Conservation (phyloP, 2,329 filamentous ascomycete genomes). For the Pseudocercospora macadamiae region DNA sequence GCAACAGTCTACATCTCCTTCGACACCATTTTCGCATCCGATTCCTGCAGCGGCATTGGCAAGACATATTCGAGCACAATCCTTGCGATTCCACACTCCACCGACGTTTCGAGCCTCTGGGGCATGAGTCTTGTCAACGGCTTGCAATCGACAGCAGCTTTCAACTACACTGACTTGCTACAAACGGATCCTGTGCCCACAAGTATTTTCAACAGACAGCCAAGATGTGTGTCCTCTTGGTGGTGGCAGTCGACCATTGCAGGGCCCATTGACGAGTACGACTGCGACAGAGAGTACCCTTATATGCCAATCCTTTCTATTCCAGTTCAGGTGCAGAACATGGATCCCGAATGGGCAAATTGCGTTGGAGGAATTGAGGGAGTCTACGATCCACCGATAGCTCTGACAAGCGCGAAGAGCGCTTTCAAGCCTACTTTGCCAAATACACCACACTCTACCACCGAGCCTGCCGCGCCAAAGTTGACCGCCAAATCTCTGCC, state of each 20-base stretch:
- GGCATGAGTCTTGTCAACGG: constrained; percentile 1
- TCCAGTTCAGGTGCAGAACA: constrained; percentile 10
- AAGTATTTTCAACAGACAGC: constrained; percentile 19
- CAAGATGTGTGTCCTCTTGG: constrained; percentile 10
- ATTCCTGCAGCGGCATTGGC: constrained; percentile 25
- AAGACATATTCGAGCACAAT: constrained; percentile 22
- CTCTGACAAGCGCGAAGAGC: constrained; percentile 11
- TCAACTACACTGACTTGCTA: constrained; percentile 24
- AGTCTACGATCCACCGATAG: constrained; percentile 18
- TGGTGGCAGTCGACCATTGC: not conserved
- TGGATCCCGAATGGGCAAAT: constrained; percentile 20
- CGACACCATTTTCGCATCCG: constrained; percentile 26
- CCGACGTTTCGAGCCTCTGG: constrained; percentile 22
- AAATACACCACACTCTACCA: not conserved
- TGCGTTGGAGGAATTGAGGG: constrained; percentile 20
- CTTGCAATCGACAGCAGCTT: constrained; percentile 9
- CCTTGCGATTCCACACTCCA: constrained; percentile 21
- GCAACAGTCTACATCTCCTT: constrained; percentile 31
- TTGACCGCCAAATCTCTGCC: not conserved
- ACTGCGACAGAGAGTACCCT: constrained; percentile 5
- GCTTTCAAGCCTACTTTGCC: constrained; percentile 9
- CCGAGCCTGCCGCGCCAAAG: not conserved
- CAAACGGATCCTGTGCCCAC: constrained; percentile 20
- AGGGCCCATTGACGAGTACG: constrained; percentile 11
- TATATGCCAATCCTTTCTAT: constrained; percentile 19